Evolutionary conservation across 495 filamentous ascomycete genomes (phyloP).

Genomic region (Venustampulla echinocandica): DNA sequence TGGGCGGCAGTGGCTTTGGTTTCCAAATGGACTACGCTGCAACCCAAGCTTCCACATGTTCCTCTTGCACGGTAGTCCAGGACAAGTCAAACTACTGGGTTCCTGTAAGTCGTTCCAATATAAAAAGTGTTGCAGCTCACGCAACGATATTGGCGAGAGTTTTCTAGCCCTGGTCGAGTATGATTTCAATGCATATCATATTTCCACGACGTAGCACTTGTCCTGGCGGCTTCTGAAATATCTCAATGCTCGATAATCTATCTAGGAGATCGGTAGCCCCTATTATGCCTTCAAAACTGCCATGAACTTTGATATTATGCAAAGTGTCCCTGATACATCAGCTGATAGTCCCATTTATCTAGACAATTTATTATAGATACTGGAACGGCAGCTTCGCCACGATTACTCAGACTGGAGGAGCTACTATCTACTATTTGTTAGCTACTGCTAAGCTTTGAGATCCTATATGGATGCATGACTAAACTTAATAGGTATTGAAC

Average conservation of each 20-base stretch:
- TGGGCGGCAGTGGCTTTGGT: conserved; percentile 56
- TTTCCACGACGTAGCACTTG: background rate
- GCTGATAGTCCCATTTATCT: conserved; percentile 24
- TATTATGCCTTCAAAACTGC: background rate
- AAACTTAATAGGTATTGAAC: conserved; percentile 4
- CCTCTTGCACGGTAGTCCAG: conserved; percentile 47
- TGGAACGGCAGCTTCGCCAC: conserved; percentile 56
- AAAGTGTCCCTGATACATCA: background rate
- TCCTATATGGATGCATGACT: background rate
- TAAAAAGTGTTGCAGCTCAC: too few relatives aligned
- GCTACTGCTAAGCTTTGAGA: conserved; percentile 5
- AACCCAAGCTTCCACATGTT: conserved; percentile 48
- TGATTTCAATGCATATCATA: background rate
- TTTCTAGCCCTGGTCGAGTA: background rate
- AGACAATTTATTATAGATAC: conserved; percentile 51
- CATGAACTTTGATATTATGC: background rate
- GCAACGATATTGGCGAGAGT: too few relatives aligned
- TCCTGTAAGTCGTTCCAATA: conserved; percentile 19
- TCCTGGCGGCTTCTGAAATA: background rate
- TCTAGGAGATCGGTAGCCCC: too few relatives aligned
- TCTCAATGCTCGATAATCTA: too few relatives aligned
- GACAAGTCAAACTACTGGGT: conserved; percentile 23
- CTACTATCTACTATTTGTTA: conserved; percentile 53
- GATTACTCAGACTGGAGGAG: conserved; percentile 51
- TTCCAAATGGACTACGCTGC: conserved; percentile 36